These are phyloP conservation scores for Daldinia concentrica DNA, from an alignment of 495 filamentous ascomycete genomes.

Conservation along the genomic window DNA sequence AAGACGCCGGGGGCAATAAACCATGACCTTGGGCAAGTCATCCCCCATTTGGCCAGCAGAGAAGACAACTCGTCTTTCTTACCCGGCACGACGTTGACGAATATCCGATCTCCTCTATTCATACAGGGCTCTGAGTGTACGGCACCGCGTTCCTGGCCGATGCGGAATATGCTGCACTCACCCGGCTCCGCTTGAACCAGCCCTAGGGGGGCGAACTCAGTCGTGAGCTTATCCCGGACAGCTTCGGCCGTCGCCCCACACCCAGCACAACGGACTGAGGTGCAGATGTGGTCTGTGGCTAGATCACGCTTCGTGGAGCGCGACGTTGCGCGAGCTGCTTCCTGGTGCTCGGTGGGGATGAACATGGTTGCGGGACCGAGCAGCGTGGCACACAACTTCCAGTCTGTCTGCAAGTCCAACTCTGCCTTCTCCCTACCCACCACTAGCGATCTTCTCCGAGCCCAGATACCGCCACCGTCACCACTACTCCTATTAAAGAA, in stretches of 20 bases:
- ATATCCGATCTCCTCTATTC: conserved; percentile 44
- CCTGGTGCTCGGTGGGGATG: conserved; percentile 36
- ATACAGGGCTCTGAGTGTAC: conserved; percentile 50
- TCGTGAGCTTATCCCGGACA: conserved; percentile 37
- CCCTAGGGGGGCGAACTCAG: conserved; percentile 27
- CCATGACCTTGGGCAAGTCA: conserved; percentile 48
- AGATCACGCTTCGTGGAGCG: conserved; percentile 26
- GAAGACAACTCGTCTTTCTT: conserved; percentile 40
- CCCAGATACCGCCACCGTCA: conserved; percentile 9
- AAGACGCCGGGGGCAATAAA: conserved; percentile 40
- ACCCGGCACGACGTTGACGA: conserved; percentile 50
- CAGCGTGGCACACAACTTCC: conserved; percentile 51
- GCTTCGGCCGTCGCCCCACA: conserved; percentile 45
- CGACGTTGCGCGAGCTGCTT: conserved; percentile 32
- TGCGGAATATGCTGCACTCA: conserved; percentile 39
- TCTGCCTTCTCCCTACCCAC: not conserved
- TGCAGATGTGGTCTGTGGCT: conserved; percentile 40
- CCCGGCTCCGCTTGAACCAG: conserved; percentile 26
- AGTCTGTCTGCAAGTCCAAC: conserved; percentile 43
- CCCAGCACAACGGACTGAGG: conserved; percentile 42
- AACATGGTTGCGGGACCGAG: conserved; percentile 48
- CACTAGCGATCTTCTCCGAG: conserved; percentile 1
- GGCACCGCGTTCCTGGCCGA: conserved; percentile 45
- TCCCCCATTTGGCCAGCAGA: conserved; percentile 47
- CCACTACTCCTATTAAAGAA: conserved; percentile 41